These are phyloP conservation scores for Paraurostyla sp. DNA, from an alignment of 73 alveolate genomes.

Conservation along the genomic window DNA sequence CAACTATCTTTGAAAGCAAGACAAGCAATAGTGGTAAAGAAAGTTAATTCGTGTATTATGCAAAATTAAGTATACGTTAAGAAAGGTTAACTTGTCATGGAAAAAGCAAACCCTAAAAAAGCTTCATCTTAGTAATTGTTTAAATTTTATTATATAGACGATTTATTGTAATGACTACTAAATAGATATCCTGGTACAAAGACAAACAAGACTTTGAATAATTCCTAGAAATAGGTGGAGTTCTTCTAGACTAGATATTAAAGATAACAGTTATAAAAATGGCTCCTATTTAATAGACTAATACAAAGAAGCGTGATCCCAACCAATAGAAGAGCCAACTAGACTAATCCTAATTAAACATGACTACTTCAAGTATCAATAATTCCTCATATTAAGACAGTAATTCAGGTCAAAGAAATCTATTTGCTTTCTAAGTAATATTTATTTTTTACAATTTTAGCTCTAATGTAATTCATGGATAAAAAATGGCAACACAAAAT, in stretches of 20 bases:
- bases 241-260: background rate
- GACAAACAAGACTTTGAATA: background rate
- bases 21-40: slow-evolving; percentile 66
- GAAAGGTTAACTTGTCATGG: background rate
- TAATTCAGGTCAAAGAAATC: background rate
- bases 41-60: slow-evolving; percentile 12
- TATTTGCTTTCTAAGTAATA: slow-evolving; percentile 18
- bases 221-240: background rate
- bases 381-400: too few species aligned
- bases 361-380: too few species aligned
- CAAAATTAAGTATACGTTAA: background rate
- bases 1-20: slow-evolving; percentile 61
- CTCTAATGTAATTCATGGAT: background rate
- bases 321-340: background rate
- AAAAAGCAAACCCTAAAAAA: background rate
- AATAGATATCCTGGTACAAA: slow-evolving; percentile 2
- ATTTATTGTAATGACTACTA: background rate
- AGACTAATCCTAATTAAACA: background rate
- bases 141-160: background rate
- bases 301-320: background rate
- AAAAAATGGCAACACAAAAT: background rate
- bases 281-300: background rate
- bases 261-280: background rate
- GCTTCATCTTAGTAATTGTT: background rate
- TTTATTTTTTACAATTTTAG: background rate